Evolutionary conservation across 768 basidiomycete genomes (phyloP).

Genomic region (Suillus spraguei): DNA sequence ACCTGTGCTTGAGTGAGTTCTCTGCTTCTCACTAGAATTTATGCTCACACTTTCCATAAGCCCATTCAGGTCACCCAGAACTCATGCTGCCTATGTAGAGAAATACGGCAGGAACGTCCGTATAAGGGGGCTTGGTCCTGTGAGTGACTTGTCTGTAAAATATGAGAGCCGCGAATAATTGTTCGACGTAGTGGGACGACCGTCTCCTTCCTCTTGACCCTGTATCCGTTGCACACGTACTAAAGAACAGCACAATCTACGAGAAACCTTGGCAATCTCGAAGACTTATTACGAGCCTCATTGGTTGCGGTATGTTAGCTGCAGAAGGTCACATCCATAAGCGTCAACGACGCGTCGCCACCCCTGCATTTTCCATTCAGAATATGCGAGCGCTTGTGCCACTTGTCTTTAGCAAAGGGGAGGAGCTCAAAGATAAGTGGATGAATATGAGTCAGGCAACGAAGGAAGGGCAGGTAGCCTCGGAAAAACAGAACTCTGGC

Average conservation of each 20-base stretch:
- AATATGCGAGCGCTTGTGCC: constrained; percentile 74
- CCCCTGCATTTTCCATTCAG: constrained; percentile 80
- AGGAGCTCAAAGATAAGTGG: constrained; percentile 65
- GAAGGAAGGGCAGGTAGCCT: constrained; percentile 23
- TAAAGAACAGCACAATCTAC: constrained; percentile 72
- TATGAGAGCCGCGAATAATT: neutral
- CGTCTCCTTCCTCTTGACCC: constrained; percentile 85
- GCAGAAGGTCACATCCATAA: constrained; percentile 79
- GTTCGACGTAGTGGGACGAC: constrained; percentile 62
- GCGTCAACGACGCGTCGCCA: constrained; percentile 76
- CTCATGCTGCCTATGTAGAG: constrained; percentile 54
- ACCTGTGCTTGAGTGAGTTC: constrained; percentile 58
- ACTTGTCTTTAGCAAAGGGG: constrained; percentile 69
- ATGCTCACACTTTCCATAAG: constrained; percentile 33
- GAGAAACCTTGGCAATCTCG: constrained; percentile 87
- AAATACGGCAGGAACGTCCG: constrained; percentile 72
- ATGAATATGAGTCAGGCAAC: constrained; percentile 41
- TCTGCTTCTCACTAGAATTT: neutral
- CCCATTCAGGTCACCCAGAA: constrained; percentile 52
- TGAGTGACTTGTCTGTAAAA: constrained; percentile 40
- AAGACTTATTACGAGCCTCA: constrained; percentile 69
- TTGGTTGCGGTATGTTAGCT: constrained; percentile 83
- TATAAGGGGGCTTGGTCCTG: constrained; percentile 67
- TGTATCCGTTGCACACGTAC: constrained; percentile 67
- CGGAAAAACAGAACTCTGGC: constrained; percentile 23